Base-by-base conservation (phyloP, 1,284 basidiomycete species). In the Cryptococcus wingfieldii region DNA sequence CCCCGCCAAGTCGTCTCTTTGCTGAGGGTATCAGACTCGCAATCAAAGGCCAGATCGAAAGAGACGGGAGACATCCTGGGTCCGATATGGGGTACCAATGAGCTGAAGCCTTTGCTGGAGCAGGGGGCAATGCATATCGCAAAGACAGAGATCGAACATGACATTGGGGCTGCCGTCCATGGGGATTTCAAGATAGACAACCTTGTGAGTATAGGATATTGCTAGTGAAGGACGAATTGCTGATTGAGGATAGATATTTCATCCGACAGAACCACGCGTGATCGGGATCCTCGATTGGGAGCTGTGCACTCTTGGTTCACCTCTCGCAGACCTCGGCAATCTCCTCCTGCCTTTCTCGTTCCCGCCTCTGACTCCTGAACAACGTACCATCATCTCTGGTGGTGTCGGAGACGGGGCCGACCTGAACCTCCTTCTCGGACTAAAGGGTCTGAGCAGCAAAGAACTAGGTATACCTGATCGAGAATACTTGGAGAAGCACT, bases 171-270 rank as follows among this genome's bases (percentile, higher is more conserved):
- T 9, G 69, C 78, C 5, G 90, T 96, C 4, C 94, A 98, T 71
- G 94, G 95, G 23, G 94, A 98, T 75, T 98, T 91, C 74, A 98
- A 98, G 77, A 82, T 96, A 23, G 94, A 98, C 76, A 98, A 98
- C 72, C 75, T 98, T 64, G 71, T 72, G 43, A 42, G 69, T 58
- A 14, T 13, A 5, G 2, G 5, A 38, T n/a, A 16, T 18, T 39
- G 1, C 27, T 5, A 34, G 42, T 13, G 2, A 13, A 31, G 9
- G 14, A 12, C 23, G 23, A 23, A 23, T n/a, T 5, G 14, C 41
- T 48, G 46, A 42, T n/a, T 19, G 27, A 14, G 37, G 16, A n/a
- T 47, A 70, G 66, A 84, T 98, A 59, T 98, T 93, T 77, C 93
- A 97, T 70, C 88, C 89, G 0, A 92, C 87, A 2, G 87, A 96